Evolutionary conservation across 2,329 filamentous ascomycete species (phyloP).

Genomic region (Annulohypoxylon truncatum): DNA sequence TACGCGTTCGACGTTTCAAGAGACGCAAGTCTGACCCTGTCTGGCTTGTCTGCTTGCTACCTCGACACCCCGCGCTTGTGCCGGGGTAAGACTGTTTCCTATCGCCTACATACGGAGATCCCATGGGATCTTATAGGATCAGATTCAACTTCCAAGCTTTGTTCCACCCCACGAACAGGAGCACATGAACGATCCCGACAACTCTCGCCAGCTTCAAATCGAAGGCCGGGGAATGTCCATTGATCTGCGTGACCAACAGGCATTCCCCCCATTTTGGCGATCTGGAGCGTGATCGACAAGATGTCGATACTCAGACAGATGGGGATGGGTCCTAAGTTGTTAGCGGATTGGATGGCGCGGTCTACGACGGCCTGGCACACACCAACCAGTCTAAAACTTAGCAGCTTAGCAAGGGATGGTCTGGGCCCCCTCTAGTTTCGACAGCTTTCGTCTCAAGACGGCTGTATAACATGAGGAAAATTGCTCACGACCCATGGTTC

Average conservation of each 20-base stretch:
- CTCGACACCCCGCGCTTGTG: slow-evolving; percentile 25
- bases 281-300: slow-evolving; percentile 38
- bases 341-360: slow-evolving; percentile 25
- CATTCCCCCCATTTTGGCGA: slow-evolving; percentile 17
- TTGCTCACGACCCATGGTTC: slow-evolving; percentile 34
- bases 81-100: slow-evolving; percentile 33
- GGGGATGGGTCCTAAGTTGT: slow-evolving; percentile 33
- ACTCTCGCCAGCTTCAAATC: slow-evolving; percentile 25
- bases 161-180: slow-evolving; percentile 29
- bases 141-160: background rate
- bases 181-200: slow-evolving; percentile 6
- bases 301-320: slow-evolving; percentile 38
- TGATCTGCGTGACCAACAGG: slow-evolving; percentile 18
- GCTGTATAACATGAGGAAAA: slow-evolving; percentile 33
- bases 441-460: slow-evolving; percentile 33
- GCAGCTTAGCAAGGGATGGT: slow-evolving; percentile 32
- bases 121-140: background rate
- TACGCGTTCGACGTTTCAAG: slow-evolving; percentile 42
- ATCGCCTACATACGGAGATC: slow-evolving; percentile 19
- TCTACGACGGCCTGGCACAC: slow-evolving; percentile 34
- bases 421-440: slow-evolving; percentile 37
- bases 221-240: slow-evolving; percentile 11
- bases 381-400: slow-evolving; percentile 37
- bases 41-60: background rate
- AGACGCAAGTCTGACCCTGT: slow-evolving; percentile 38